A percentile compares a stretch with the other conserved stretches of the same genome.
These are phyloP conservation scores for Dalbergia cochinchinensis DNA, from an alignment of 306 rosid genomes.

Conservation along the genomic window DNA sequence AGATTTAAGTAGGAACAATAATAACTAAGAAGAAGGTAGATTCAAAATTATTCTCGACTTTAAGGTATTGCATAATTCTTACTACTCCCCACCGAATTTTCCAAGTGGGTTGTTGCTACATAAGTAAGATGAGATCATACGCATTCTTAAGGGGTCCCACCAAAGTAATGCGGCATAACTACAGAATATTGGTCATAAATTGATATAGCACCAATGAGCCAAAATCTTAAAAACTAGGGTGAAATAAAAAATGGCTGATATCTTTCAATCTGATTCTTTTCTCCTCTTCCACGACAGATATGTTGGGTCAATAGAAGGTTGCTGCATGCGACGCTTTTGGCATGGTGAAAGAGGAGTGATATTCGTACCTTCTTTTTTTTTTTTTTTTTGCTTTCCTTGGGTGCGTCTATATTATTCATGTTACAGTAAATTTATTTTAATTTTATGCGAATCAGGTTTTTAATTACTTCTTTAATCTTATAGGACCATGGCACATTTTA, in stretches of 20 bases:
- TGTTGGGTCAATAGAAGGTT: neutral
- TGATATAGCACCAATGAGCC: neutral
- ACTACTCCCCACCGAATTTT: slow-evolving; percentile 28
- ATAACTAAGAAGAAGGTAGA: slow-evolving; percentile 44
- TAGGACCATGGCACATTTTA: no score
- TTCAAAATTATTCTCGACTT: slow-evolving; percentile 39
- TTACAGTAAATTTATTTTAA: no score
- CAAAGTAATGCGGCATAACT: slow-evolving; percentile 15
- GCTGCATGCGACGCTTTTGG: neutral
- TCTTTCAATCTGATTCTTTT: neutral
- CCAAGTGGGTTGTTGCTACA: slow-evolving; percentile 37
- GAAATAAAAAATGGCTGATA: neutral
- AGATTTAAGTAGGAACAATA: slow-evolving; percentile 28
- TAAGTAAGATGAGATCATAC: slow-evolving; percentile 15
- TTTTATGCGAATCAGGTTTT: no score
- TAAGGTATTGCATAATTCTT: slow-evolving; percentile 30
- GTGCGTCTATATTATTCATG: neutral
- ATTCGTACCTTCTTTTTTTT: no score
- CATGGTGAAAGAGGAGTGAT: neutral
- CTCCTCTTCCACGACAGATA: neutral
- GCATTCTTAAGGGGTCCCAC: slow-evolving; percentile 41
- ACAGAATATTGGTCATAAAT: slow-evolving; percentile 25
- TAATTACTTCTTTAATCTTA: no score
- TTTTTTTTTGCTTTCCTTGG: no score
- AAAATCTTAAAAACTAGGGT: neutral